These are phyloP conservation scores for Fusarium sp. DNA, from an alignment of 2,329 filamentous ascomycete genomes.

Conservation along the genomic window DNA sequence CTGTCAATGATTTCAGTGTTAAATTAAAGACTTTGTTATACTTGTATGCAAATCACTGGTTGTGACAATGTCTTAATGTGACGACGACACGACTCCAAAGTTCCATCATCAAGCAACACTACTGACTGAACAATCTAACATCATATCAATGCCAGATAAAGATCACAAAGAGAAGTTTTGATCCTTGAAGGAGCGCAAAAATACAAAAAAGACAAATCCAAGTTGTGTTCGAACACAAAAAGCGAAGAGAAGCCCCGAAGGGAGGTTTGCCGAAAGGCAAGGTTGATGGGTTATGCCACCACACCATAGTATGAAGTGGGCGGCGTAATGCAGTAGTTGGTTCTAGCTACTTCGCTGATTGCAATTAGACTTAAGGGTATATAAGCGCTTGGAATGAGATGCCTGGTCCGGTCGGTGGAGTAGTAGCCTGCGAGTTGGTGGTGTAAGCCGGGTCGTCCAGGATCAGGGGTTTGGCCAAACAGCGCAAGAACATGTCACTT, in stretches of 20 bases:
- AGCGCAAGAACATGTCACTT: background rate
- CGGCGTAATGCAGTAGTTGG: background rate
- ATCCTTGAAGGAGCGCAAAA: too few species aligned
- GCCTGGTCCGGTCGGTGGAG: background rate
- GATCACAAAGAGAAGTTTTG: background rate
- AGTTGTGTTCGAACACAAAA: background rate
- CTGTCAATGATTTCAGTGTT: rapidly evolving
- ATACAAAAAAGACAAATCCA: background rate
- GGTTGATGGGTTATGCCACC: background rate
- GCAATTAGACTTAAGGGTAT: background rate
- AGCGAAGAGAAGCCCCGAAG: background rate
- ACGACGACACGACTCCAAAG: background rate
- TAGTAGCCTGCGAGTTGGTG: too few species aligned
- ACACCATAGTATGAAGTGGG: background rate
- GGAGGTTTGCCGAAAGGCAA: too few species aligned
- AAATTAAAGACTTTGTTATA: too few species aligned
- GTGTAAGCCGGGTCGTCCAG: background rate
- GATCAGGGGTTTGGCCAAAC: background rate
- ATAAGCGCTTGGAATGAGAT: background rate
- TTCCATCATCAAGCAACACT: background rate
- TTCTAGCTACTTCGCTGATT: slow-evolving; percentile 7
- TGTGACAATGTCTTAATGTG: too few species aligned
- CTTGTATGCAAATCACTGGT: background rate
- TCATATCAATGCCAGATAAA: background rate
- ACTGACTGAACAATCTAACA: background rate